Evolutionary conservation across 2,329 filamentous ascomycete genomes (phyloP).

Genomic region (Trichoderma lentiforme): DNA sequence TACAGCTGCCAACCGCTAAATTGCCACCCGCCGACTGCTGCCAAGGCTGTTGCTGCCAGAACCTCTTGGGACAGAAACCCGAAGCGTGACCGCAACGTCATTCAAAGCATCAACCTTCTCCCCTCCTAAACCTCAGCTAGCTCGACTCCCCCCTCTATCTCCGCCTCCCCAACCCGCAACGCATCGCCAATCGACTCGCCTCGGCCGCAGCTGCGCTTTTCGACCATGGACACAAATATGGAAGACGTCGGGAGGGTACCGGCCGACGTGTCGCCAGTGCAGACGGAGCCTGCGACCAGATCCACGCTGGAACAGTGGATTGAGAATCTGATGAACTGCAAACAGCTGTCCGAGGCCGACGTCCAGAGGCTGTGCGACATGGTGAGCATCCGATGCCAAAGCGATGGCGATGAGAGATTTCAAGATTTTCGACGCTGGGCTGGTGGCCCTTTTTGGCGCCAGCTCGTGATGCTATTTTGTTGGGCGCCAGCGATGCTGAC

Average conservation of each 20-base stretch:
- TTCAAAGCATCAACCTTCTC: conserved; percentile 20
- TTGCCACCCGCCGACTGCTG: conserved; percentile 20
- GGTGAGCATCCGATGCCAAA: conserved; percentile 49
- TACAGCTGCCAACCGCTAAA: not conserved
- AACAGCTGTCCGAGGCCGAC: conserved; percentile 91
- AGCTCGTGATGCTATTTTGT: not conserved
- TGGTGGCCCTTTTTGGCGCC: not conserved
- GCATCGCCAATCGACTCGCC: not conserved
- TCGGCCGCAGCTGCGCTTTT: not conserved
- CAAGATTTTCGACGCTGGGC: not conserved
- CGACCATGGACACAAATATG: conserved; percentile 93
- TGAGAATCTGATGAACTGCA: conserved; percentile 96
- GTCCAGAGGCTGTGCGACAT: conserved; percentile 97
- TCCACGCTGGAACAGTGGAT: conserved; percentile 97
- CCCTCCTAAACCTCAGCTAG: conserved; percentile 19
- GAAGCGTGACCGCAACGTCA: conserved; percentile 31
- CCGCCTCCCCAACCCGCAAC: not conserved
- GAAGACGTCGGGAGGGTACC: conserved; percentile 91
- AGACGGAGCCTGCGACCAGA: conserved; percentile 80
- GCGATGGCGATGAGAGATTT: not conserved
- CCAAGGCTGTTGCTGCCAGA: conserved; percentile 14
- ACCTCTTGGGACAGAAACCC: not conserved
- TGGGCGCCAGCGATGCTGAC: conserved; percentile 9
- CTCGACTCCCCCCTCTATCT: not conserved
- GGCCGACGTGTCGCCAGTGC: conserved; percentile 69